Evolutionary conservation across 331 rosid species (phyloP), one percentile per base, ranked within the genome.

Genomic region (Quercus phellos): DNA sequence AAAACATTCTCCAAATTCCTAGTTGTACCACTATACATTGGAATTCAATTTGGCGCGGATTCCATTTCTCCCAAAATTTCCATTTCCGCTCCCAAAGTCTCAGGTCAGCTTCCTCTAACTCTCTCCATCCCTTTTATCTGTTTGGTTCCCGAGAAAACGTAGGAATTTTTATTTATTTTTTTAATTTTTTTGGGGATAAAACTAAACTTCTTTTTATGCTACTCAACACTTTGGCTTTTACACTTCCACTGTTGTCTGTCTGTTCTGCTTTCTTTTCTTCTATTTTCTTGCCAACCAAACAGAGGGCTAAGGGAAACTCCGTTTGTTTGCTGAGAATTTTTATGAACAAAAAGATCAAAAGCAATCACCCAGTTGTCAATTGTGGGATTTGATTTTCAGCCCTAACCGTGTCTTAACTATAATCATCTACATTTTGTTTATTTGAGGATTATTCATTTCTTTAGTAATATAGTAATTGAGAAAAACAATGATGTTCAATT

Each of bases 61-160:
- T 14, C 16, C 38, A 0, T 27, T 29, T 27, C 12, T 29, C 43
- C 69, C 42, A 29, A 16, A 61, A 24, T 4, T 17, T 30, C n/a
- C 19, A 30, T 64, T 7, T 16, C 5, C 70, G 22, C 70, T 32
- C 42, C 72, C 12, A 34, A 12, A 56, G 10, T 10, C 18, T 42
- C 51, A 78, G 72, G 77, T 71, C 26, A n/a, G 64, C 29, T 59
- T 59, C 21, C 53, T 29, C 10, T 13, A 34, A 51, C 80, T 38
- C 46, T 14, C 43, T 77, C 72, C 29, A 26, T 26, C 24, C 61
- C 21, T 55, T 0, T 1, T 14, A 26, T 26, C 70, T 19, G 59
- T 70, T 19, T 78, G 72, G 6, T 19, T 19, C 26, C 66, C 11
- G 54, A 58, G 54, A 59, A 30, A 3, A 12, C 27, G 2, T 27